These are phyloP conservation scores for Aegle marmelos DNA, from an alignment of 345 rosid genomes.

Conservation along the genomic window DNA sequence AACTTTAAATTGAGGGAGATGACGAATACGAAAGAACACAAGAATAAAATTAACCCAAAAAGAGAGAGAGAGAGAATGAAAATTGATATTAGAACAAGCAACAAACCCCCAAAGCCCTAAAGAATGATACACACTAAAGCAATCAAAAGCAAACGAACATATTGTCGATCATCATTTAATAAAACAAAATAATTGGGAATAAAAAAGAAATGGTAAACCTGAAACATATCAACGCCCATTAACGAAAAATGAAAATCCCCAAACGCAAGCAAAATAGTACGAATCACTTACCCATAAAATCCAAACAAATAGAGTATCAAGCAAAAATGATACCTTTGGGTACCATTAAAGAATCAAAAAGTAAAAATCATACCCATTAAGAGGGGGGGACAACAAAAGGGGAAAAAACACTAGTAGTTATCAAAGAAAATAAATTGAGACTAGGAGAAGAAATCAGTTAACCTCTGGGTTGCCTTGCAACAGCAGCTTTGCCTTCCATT, in stretches of 20 bases:
- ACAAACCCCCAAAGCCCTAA: neutral
- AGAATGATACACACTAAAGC: neutral
- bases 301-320: neutral
- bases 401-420: neutral
- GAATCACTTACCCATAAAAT: neutral
- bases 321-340: neutral
- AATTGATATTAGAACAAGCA: neutral
- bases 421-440: neutral
- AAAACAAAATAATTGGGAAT: neutral
- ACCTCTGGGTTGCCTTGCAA: slow-evolving; percentile 10
- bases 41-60: neutral
- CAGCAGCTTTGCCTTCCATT: neutral
- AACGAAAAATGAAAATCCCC: neutral
- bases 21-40: neutral
- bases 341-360: neutral
- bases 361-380: neutral
- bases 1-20: neutral
- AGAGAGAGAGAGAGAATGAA: neutral
- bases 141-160: neutral
- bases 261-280: neutral
- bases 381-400: too few species aligned
- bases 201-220: neutral
- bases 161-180: neutral
- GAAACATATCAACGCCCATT: neutral
- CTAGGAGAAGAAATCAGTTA: neutral